Evolutionary conservation across 305 asterid species (phyloP).

Genomic region (Rubia peregrina): DNA sequence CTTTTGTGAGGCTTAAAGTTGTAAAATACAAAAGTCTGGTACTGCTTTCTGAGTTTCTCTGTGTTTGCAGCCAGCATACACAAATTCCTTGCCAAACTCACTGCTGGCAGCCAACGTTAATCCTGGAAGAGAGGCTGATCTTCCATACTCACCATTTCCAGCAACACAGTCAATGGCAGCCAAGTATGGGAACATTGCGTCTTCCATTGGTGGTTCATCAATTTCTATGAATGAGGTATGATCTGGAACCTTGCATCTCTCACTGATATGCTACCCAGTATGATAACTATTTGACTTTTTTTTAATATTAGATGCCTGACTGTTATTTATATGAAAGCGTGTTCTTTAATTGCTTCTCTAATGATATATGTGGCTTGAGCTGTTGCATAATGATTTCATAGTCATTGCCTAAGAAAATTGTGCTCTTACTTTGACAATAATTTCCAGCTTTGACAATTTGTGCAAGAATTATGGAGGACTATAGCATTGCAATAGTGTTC

Average conservation of each 20-base stretch:
- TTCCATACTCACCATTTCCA: constrained; percentile 65
- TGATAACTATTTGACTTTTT: neutral
- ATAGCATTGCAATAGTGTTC: neutral
- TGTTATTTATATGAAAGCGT: too few relatives aligned
- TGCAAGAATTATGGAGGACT: neutral
- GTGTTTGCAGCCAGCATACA: constrained; percentile 47
- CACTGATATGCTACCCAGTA: neutral
- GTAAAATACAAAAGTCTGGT: neutral
- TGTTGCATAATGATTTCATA: too few relatives aligned
- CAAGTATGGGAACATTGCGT: constrained; percentile 48
- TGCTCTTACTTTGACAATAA: neutral
- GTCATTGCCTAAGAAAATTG: too few relatives aligned
- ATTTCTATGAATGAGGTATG: constrained; percentile 76
- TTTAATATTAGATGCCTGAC: neutral
- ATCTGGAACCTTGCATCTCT: neutral
- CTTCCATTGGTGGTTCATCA: constrained; percentile 54
- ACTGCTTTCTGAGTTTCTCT: constrained; percentile 20
- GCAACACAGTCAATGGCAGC: constrained; percentile 48
- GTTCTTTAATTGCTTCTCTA: too few relatives aligned
- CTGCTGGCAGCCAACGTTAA: constrained; percentile 53
- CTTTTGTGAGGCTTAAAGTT: neutral
- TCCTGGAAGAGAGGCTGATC: constrained; percentile 67
- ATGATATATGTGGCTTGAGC: too few relatives aligned
- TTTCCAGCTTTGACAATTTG: neutral
- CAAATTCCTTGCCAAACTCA: constrained; percentile 56